phyloP scores from a whole-genome alignment of 2,329 filamentous ascomycete species.

The Dactylellina sp. region DNA sequence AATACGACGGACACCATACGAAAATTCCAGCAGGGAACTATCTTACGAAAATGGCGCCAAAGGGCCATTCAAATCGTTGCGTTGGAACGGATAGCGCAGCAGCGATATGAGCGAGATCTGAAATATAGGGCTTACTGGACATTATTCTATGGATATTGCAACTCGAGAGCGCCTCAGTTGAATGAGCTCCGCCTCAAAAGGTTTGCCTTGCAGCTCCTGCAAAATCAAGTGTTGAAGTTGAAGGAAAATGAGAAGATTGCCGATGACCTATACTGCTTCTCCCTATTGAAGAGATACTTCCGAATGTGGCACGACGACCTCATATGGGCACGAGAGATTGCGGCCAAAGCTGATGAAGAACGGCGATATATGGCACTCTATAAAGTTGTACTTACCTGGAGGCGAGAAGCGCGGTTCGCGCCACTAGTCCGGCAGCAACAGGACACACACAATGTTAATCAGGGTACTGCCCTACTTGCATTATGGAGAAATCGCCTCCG shows the following conservation, averaged over 20 bases:
- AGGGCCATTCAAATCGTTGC: slow-evolving; percentile 27
- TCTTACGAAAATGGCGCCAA: slow-evolving; percentile 38
- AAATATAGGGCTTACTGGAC: slow-evolving; percentile 55
- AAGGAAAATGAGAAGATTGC: slow-evolving; percentile 46
- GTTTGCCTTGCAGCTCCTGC: slow-evolving; percentile 37
- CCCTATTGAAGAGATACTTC: slow-evolving; percentile 43
- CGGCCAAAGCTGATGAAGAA: slow-evolving; percentile 49
- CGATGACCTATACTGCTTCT: slow-evolving; percentile 49
- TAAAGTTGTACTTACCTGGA: slow-evolving; percentile 42
- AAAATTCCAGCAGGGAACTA: slow-evolving; percentile 16
- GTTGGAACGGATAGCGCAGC: slow-evolving; percentile 30
- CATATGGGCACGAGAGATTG: slow-evolving; percentile 45
- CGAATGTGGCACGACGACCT: slow-evolving; percentile 45
- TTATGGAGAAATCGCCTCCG: slow-evolving; percentile 50
- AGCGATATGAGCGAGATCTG: slow-evolving; percentile 44
- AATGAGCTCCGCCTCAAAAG: slow-evolving; percentile 49
- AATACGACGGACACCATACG: slow-evolving; percentile 26
- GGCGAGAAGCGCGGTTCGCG: slow-evolving; percentile 45
- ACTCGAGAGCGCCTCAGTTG: slow-evolving; percentile 45
- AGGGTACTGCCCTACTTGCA: slow-evolving; percentile 43
- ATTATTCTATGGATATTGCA: slow-evolving; percentile 53
- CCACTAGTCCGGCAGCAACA: slow-evolving; percentile 46
- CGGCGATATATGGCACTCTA: slow-evolving; percentile 46
- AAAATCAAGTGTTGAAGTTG: slow-evolving; percentile 15
- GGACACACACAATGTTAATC: slow-evolving; percentile 40